Conservation (phyloP, 2,329 filamentous ascomycete species). For the Cercospora berteroae region DNA sequence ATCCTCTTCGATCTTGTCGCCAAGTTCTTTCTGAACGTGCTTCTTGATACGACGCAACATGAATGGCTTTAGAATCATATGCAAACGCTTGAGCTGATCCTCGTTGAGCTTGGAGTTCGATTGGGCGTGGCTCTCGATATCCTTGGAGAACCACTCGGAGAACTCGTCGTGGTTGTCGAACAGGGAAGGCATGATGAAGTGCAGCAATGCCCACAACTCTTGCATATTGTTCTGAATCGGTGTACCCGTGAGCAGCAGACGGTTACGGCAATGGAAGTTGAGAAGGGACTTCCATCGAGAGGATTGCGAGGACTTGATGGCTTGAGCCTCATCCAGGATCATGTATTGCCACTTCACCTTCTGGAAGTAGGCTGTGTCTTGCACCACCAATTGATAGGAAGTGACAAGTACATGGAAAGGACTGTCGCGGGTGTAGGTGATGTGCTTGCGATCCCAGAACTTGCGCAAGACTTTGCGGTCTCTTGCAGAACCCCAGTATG, state of each 20-base stretch:
- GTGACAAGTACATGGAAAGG: slow-evolving; percentile 95
- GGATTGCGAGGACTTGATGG: slow-evolving; percentile 96
- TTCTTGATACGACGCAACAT: slow-evolving; percentile 99
- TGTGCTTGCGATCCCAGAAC: slow-evolving; percentile 98
- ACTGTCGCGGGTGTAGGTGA: slow-evolving; percentile 89
- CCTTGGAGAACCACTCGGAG: slow-evolving; percentile 91
- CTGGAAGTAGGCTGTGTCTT: slow-evolving; percentile 95
- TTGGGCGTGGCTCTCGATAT: slow-evolving; percentile 96
- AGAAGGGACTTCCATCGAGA: slow-evolving; percentile 95
- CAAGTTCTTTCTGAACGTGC: slow-evolving; percentile 97
- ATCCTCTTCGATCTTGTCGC: slow-evolving; percentile 96
- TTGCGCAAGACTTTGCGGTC: slow-evolving; percentile 96
- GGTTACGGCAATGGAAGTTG: slow-evolving; percentile 91
- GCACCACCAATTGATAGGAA: slow-evolving; percentile 94
- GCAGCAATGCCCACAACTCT: slow-evolving; percentile 92
- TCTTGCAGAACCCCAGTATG: slow-evolving; percentile 93
- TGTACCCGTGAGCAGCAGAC: slow-evolving; percentile 88
- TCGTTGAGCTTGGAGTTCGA: slow-evolving; percentile 99
- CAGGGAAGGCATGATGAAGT: slow-evolving; percentile 99
- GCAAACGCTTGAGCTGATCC: slow-evolving; percentile 90
- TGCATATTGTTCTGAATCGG: slow-evolving; percentile 99
- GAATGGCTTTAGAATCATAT: slow-evolving; percentile 99
- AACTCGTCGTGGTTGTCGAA: slow-evolving; percentile 94
- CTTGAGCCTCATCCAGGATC: slow-evolving; percentile 97
- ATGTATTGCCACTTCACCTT: slow-evolving; percentile 99